phyloP scores from a whole-genome alignment of 805 yeast genomes.

The Ogataea degrootiae region DNA sequence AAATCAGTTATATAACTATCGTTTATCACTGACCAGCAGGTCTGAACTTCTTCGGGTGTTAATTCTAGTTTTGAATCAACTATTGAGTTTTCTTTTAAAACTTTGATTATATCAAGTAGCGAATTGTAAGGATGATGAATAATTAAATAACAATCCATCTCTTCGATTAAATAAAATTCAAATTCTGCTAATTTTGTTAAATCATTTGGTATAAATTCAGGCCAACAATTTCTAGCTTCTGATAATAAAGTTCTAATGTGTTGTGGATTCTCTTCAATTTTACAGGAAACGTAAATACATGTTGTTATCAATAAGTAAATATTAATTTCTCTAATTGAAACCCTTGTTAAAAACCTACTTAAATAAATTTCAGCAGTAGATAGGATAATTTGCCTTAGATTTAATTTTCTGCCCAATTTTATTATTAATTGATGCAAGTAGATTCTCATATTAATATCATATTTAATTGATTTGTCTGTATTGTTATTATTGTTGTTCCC shows the following conservation, averaged over 20 bases:
- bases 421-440: conserved; percentile 73
- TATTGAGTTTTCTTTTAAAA: conserved; percentile 30
- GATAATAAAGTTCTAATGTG: conserved; percentile 79
- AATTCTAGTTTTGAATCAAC: conserved; percentile 24
- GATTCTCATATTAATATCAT: conserved; percentile 64
- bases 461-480: conserved; percentile 27
- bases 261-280: conserved; percentile 93
- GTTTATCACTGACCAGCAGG: conserved; percentile 84
- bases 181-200: conserved; percentile 89
- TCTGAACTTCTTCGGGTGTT: conserved; percentile 67
- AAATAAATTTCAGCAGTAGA: conserved; percentile 87
- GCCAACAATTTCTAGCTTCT: conserved; percentile 91
- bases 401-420: conserved; percentile 73
- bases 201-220: conserved; percentile 89
- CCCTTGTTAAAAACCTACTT: conserved; percentile 69
- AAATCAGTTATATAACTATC: conserved; percentile 87
- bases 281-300: conserved; percentile 83
- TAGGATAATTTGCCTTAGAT: conserved; percentile 74
- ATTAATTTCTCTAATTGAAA: conserved; percentile 75
- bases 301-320: conserved; percentile 78
- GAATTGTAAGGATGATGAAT: conserved; percentile 74
- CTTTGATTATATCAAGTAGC: conserved; percentile 46
- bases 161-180: conserved; percentile 90
- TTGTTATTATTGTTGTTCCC: conserved; percentile 4
- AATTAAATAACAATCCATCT: conserved; percentile 66